phyloP scores from a whole-genome alignment of 441 rosid species.

The Croton laevigatus region DNA sequence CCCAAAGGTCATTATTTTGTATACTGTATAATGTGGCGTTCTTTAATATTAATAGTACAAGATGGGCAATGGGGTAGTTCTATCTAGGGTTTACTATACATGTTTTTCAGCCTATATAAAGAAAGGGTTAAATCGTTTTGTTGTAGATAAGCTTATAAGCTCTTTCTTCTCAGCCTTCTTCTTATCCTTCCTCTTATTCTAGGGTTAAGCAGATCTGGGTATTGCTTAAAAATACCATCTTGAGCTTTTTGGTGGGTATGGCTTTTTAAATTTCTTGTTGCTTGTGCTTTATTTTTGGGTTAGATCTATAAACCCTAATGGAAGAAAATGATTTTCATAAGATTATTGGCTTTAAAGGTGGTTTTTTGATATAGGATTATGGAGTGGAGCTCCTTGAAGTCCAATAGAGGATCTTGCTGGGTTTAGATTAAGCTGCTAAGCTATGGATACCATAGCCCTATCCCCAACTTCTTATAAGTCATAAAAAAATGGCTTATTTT shows the following conservation, averaged over 20 bases:
- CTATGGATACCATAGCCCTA: slow-evolving; percentile 63
- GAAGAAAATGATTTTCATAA: not conserved
- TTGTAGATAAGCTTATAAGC: not conserved
- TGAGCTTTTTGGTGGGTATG: not conserved
- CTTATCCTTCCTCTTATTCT: not conserved
- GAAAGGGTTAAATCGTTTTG: not conserved
- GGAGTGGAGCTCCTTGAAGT: slow-evolving; percentile 61
- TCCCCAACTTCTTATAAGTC: not conserved
- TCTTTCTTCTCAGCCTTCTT: too few relatives aligned
- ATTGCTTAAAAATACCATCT: not conserved
- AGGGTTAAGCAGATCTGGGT: not conserved
- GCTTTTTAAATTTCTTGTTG: not conserved
- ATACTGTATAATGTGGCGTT: not conserved
- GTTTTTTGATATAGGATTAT: not conserved
- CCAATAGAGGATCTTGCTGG: slow-evolving; percentile 53
- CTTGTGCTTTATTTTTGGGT: not conserved
- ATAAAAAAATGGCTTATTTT: too few relatives aligned
- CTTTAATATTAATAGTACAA: too few relatives aligned
- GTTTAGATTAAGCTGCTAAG: slow-evolving; percentile 53
- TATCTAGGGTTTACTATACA: not conserved
- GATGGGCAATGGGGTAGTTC: not conserved
- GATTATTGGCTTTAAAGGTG: not conserved
- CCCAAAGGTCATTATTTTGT: not conserved
- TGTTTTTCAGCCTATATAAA: not conserved
- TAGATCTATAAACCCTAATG: not conserved